Conservation (phyloP, 495 filamentous ascomycete genomes). For the Penicillium lagena region DNA sequence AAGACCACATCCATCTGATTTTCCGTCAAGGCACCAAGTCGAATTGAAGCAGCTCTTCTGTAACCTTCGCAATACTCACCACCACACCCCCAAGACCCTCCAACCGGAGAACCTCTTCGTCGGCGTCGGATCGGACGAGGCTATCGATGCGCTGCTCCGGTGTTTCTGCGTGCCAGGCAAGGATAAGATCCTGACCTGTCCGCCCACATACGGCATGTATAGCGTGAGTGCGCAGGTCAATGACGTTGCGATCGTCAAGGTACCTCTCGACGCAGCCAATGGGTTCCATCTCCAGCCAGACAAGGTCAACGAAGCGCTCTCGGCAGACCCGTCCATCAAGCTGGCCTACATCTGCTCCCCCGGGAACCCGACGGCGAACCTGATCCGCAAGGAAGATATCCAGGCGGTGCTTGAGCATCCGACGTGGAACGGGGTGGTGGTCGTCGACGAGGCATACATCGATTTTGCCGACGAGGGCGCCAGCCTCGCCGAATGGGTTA, state of each 20-base stretch:
- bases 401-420: conserved; percentile 72
- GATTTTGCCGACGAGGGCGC: conserved; percentile 80
- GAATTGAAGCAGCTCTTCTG: conserved; percentile 84
- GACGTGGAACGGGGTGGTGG: conserved; percentile 90
- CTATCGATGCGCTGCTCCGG: conserved; percentile 86
- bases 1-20: background rate
- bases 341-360: conserved; percentile 88
- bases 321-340: conserved; percentile 66
- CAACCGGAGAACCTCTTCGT: conserved; percentile 82
- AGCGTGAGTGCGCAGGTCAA: conserved; percentile 88
- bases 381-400: conserved; percentile 73
- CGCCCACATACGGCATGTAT: conserved; percentile 99
- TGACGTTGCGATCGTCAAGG: conserved; percentile 77
- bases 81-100: conserved; percentile 68
- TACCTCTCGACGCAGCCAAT: conserved; percentile 59
- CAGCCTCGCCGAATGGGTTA: conserved; percentile 87
- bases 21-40: conserved; percentile 61
- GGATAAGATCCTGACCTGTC: conserved; percentile 89
- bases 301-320: conserved; percentile 58
- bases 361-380: conserved; percentile 81
- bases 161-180: conserved; percentile 84
- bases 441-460: conserved; percentile 94
- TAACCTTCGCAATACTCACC: conserved; percentile 77
- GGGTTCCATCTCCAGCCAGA: conserved; percentile 65
- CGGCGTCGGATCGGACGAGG: conserved; percentile 93